These are phyloP conservation scores for Rhizopogon vesiculosus DNA, from an alignment of 768 basidiomycete genomes.

Conservation along the genomic window DNA sequence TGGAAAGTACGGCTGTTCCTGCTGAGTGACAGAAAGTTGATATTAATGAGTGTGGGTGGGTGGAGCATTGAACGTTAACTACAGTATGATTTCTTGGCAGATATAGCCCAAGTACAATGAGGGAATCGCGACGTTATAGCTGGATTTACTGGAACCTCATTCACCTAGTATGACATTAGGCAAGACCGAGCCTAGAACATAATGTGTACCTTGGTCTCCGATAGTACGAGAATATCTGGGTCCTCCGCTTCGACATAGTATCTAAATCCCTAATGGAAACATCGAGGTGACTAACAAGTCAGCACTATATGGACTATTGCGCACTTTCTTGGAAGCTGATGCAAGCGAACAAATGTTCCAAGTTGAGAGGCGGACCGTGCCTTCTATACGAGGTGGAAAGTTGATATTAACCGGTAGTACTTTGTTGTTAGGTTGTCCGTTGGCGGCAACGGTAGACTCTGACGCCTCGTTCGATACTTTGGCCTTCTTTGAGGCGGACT, in stretches of 20 bases:
- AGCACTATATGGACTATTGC: constrained; percentile 1
- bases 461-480: constrained; percentile 19
- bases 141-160: constrained; percentile 61
- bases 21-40: constrained; percentile 37
- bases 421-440: constrained; percentile 70
- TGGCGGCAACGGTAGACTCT: constrained; percentile 23
- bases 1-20: constrained; percentile 79
- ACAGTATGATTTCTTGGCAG: constrained; percentile 79
- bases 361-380: constrained; percentile 52
- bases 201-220: constrained; percentile 71
- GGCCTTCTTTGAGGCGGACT: constrained; percentile 17
- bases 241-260: constrained; percentile 82
- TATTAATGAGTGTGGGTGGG: not conserved
- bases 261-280: constrained; percentile 64
- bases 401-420: constrained; percentile 56
- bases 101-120: constrained; percentile 71
- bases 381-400: constrained; percentile 46
- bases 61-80: constrained; percentile 14
- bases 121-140: constrained; percentile 56
- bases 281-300: not conserved
- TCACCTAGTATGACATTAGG: constrained; percentile 45
- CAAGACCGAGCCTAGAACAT: not conserved
- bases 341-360: constrained; percentile 84
- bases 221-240: constrained; percentile 77
- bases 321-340: constrained; percentile 74